Base-by-base conservation (phyloP, 352 stramenopile species). In the Globisporangium emineosum region DNA sequence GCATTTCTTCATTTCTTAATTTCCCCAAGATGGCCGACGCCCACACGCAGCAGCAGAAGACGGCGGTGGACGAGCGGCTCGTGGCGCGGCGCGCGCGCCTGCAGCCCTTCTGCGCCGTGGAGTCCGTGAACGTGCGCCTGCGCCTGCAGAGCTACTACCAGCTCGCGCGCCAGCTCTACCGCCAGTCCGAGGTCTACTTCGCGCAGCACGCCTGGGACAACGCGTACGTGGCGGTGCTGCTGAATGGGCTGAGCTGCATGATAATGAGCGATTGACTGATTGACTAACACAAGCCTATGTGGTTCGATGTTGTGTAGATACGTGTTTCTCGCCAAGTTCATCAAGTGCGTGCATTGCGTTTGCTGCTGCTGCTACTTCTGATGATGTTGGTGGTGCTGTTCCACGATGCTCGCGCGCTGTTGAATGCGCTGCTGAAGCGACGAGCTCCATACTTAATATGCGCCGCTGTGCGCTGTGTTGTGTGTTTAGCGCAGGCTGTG, bases 301-400 rank as follows among this genome's bases (percentile, higher is more conserved):
- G 49, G n/a, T 40, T 17, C 58, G 35, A 0, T 53, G 30, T 6
- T 53, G 9, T 70, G 21, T 59, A 94, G 86, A n/a, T 94, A 92
- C 65, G 85, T 92, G 43, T 86, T 88, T 57, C 68, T 94, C n/a
- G 83, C 80, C 57, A 84, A 80, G 42, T 90, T 92, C 59, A 88
- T 92, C 71, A 90, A 90, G 86, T 94, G 70, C 33, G 75, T 69
- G n/a, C 37, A 27, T 37, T 25, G 5, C 21, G 27, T 17, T 57
- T 42, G 30, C 1, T 25, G 7, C n/a, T 57, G 27, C 21, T n/a
- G n/a, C n/a, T n/a, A n/a, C n/a, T n/a, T n/a, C n/a, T n/a, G n/a
- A 2, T 35, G 12, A 10, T 21, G 35, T 0, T 42, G 33, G 0
- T 37, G 33, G 2, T 13, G 9, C 2, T 35, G 30, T 35, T 35